phyloP scores from a whole-genome alignment of 345 rosid species.

The Clausena lansium region DNA sequence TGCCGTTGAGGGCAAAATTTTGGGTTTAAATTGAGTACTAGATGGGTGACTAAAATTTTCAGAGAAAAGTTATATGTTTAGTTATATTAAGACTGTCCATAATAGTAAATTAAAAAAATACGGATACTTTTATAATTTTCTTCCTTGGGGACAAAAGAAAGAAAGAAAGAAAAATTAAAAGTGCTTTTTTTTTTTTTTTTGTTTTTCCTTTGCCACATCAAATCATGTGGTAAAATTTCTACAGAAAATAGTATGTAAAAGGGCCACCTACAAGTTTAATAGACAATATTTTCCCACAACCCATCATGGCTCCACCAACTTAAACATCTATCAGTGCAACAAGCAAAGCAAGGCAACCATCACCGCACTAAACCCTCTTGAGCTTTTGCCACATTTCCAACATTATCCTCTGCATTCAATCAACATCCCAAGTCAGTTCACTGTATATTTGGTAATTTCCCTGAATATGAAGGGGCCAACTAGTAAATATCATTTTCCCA shows the following conservation, averaged over 20 bases:
- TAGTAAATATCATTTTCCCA: not conserved
- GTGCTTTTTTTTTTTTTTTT: too few relatives aligned
- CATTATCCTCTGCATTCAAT: slow-evolving; percentile 9
- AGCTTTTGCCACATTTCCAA: slow-evolving; percentile 10
- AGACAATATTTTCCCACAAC: not conserved
- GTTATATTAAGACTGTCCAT: too few relatives aligned
- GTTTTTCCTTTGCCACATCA: not conserved
- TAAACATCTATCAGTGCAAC: slow-evolving; percentile 5
- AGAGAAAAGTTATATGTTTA: too few relatives aligned
- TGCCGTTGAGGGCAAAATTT: too few relatives aligned
- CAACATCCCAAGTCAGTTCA: not conserved
- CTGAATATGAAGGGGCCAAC: not conserved
- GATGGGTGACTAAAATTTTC: too few relatives aligned
- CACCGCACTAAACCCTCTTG: slow-evolving; percentile 8
- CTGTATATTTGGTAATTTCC: slow-evolving; percentile 7
- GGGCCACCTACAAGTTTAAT: slow-evolving; percentile 13
- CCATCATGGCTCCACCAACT: slow-evolving; percentile 34
- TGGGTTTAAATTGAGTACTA: too few relatives aligned
- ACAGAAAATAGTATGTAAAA: not conserved
- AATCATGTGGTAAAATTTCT: not conserved
- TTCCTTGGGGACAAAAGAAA: too few relatives aligned
- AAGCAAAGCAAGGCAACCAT: slow-evolving; percentile 23
- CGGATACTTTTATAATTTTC: too few relatives aligned
- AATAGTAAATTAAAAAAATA: too few relatives aligned
- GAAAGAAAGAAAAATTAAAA: too few relatives aligned